These are phyloP conservation scores for Mycena venus DNA, from an alignment of 768 basidiomycete genomes.

Conservation along the genomic window DNA sequence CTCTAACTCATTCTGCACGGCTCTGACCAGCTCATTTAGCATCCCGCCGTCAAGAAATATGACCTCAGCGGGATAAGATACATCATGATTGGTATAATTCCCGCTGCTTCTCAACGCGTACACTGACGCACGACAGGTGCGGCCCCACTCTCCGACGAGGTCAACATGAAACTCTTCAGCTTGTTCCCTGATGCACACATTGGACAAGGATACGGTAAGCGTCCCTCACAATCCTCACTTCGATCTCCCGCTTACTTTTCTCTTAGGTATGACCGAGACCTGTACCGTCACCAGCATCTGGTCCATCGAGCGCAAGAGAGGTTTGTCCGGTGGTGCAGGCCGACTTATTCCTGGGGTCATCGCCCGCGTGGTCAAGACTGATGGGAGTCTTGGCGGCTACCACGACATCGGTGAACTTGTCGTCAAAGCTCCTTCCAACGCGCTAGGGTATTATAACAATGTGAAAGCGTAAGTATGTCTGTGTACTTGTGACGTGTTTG, in stretches of 20 bases:
- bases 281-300: constrained; percentile 66
- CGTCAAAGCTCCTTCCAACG: constrained; percentile 65
- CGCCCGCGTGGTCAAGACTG: constrained; percentile 67
- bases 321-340: constrained; percentile 70
- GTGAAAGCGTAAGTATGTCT: constrained; percentile 71
- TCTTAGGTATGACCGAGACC: constrained; percentile 77
- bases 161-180: constrained; percentile 61
- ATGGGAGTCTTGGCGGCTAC: constrained; percentile 67
- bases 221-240: too few relatives aligned
- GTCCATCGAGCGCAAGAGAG: constrained; percentile 60
- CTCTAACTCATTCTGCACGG: neutral
- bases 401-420: constrained; percentile 74
- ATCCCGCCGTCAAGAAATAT: constrained; percentile 64
- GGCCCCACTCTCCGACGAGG: constrained; percentile 68
- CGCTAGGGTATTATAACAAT: constrained; percentile 72
- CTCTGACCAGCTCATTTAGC: constrained; percentile 45
- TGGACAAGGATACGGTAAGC: constrained; percentile 69
- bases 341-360: constrained; percentile 67
- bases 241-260: neutral
- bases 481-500: neutral
- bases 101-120: neutral
- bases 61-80: constrained; percentile 59
- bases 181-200: constrained; percentile 67
- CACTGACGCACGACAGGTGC: constrained; percentile 53
- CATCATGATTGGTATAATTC: constrained; percentile 51